Conservation (phyloP, 148 eudicot genomes). For the Drosera capensis region DNA sequence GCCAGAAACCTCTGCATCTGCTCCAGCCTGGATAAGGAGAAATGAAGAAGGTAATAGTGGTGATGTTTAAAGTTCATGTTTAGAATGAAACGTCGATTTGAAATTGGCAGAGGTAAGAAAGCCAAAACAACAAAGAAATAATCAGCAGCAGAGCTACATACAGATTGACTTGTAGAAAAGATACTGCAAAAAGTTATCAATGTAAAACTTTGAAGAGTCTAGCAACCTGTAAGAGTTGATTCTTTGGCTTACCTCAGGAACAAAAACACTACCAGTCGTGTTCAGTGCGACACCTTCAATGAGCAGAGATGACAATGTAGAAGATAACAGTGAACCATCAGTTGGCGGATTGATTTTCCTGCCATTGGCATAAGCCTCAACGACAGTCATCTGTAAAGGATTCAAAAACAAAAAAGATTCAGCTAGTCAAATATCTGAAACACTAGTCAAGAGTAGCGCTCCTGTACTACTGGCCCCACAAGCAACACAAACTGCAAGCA, state of each 20-base stretch:
- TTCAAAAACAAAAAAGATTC: not conserved
- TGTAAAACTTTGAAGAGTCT: not conserved
- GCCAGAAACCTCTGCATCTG: slow-evolving; percentile 60
- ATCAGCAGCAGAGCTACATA: not conserved
- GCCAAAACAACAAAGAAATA: not conserved
- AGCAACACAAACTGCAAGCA: too few relatives aligned
- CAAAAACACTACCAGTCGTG: slow-evolving; percentile 85
- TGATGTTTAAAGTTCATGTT: too few relatives aligned
- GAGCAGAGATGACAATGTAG: slow-evolving; percentile 33
- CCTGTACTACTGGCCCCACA: not conserved
- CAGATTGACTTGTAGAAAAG: not conserved
- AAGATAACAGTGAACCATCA: slow-evolving; percentile 36
- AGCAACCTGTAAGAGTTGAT: not conserved
- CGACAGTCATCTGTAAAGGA: slow-evolving; percentile 77
- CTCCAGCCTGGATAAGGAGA: slow-evolving; percentile 42
- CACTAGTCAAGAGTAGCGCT: not conserved
- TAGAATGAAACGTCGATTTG: too few relatives aligned
- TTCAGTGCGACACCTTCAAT: slow-evolving; percentile 80
- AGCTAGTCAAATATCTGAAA: not conserved
- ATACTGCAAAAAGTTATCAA: not conserved
- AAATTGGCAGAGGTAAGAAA: not conserved
- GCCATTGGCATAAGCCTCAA: slow-evolving; percentile 54
- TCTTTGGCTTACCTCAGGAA: slow-evolving; percentile 51
- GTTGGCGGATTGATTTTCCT: slow-evolving; percentile 48
- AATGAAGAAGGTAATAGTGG: too few relatives aligned